Percentiles rank a stretch among this genome's conserved stretches.
These are phyloP conservation scores for Draba incana DNA, from an alignment of 345 rosid genomes.

Conservation along the genomic window DNA sequence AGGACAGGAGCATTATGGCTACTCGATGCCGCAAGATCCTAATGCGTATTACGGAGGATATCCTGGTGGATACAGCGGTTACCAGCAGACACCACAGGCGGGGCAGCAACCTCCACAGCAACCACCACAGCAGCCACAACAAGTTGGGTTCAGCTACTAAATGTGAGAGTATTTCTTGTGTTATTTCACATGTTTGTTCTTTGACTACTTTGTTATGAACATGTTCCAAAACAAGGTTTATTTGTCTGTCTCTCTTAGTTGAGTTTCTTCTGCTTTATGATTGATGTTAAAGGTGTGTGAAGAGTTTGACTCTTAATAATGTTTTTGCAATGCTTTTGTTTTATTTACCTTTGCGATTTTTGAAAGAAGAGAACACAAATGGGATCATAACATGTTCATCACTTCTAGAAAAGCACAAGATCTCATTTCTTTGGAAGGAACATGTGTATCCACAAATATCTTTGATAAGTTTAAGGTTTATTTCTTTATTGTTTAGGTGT, in stretches of 20 bases:
- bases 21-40: slow-evolving; percentile 76
- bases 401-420: neutral
- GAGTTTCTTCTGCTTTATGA: slow-evolving; percentile 13
- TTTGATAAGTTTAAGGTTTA: too few species aligned
- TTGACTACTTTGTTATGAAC: slow-evolving; percentile 28
- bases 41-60: slow-evolving; percentile 84
- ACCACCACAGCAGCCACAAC: slow-evolving; percentile 58
- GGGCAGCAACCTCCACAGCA: slow-evolving; percentile 56
- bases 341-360: slow-evolving; percentile 16
- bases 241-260: slow-evolving; percentile 9
- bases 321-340: slow-evolving; percentile 22
- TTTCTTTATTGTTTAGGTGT: too few species aligned
- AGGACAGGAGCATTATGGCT: slow-evolving; percentile 82
- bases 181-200: slow-evolving; percentile 19
- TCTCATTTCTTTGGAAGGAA: too few species aligned
- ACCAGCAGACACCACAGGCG: slow-evolving; percentile 65
- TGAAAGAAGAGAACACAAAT: neutral
- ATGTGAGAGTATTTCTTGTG: slow-evolving; percentile 17
- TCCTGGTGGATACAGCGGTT: slow-evolving; percentile 53
- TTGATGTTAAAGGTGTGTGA: slow-evolving; percentile 26
- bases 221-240: slow-evolving; percentile 5
- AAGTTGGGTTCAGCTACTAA: slow-evolving; percentile 63
- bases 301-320: slow-evolving; percentile 29
- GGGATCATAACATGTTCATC: neutral
- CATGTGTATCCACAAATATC: too few species aligned